phyloP scores from a whole-genome alignment of 169 alveolate genomes.

The Amoebophrya sp. region DNA sequence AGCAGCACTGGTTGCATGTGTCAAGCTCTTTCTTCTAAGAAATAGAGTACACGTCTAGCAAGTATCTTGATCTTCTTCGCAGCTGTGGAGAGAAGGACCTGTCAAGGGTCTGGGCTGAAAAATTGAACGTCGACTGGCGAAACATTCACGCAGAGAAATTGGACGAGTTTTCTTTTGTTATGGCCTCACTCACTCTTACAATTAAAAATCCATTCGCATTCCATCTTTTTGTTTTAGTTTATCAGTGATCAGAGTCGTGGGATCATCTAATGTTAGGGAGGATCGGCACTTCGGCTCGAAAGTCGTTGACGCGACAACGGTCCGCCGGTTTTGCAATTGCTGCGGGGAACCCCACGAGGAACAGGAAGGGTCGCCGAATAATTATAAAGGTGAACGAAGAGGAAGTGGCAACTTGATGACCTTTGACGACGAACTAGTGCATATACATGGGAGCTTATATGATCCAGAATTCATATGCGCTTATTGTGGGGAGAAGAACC shows the following conservation, averaged over 20 bases:
- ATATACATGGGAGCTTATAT: no score
- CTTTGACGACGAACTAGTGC: no score
- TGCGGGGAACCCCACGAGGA: background rate
- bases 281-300: background rate
- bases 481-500: background rate
- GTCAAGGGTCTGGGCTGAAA: background rate
- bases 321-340: background rate
- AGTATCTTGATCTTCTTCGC: background rate
- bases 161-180: conserved; percentile 4
- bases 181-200: no score
- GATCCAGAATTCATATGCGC: background rate
- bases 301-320: background rate
- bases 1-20: no score
- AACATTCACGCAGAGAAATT: background rate
- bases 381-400: no score
- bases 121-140: background rate
- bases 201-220: no score
- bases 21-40: no score
- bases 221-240: no score
- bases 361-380: no score
- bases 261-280: no score
- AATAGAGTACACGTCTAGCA: background rate
- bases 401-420: no score
- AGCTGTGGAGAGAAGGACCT: background rate
- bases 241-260: no score